Base-by-base conservation (phyloP, 768 basidiomycete genomes). In the Termitomyces sp. region DNA sequence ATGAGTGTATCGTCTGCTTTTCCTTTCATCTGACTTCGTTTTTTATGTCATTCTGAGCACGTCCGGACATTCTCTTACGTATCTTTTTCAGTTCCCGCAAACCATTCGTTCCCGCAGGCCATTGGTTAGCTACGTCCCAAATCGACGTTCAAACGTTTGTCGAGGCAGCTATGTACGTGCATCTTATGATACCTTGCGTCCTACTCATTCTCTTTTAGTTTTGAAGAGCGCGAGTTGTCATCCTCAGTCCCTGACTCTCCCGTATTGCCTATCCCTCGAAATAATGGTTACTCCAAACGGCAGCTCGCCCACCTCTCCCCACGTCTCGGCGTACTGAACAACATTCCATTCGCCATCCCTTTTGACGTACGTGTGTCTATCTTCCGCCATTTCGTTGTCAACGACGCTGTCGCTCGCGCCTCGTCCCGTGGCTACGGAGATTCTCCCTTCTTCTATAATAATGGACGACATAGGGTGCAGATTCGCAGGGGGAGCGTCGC, bases 341-440 rank as follows among this genome's bases (percentile, higher is more conserved):
- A 98, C 71, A 90, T 98, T 57, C 96, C 95, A 0, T 97, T 97
- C 73, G 85, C 93, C 6, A 89, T 98, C 56, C 95, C 96, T 0
- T 98, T 98, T 73, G 86, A 89, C 53, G 83, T 85, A 1, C 86
- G 96, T n/a, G 91, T 98, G 12, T 81, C 84, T 38, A 92, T 98
- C 48, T 96, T 98, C 74, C 81, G 92, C 24, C 77, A 83, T 54
- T 97, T 97, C 69, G 82, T 98, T 50, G 70, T 75, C 44, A 87
- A 83, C 63, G 91, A 95, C 65, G 75, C 69, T 54, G 63, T 61
- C 55, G 52, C 68, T 36, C 66, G 52, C 12, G 22, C 57, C 18
- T 51, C 20, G 6, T 52, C 36, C 16, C 50, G 50, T 4, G 36
- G 26, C n/a, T 9, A 28, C 7, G 36, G 20, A n/a, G 49, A 38